A percentile compares a stretch with the other conserved stretches of the same genome.
Conservation (phyloP, 2,329 filamentous ascomycete genomes). For the Sphaceloma murrayae region DNA sequence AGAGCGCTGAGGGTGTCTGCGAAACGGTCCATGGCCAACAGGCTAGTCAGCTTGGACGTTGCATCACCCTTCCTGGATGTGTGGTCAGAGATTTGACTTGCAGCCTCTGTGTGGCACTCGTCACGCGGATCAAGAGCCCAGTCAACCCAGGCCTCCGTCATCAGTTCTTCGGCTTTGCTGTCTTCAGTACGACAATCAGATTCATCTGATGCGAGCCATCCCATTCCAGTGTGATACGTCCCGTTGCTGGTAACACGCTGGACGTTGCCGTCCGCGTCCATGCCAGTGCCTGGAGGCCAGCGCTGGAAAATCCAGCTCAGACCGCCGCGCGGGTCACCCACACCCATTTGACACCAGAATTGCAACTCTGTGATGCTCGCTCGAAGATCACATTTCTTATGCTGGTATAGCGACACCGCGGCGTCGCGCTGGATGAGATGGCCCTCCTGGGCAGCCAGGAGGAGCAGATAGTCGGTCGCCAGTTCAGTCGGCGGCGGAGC, state of each 20-base stretch:
- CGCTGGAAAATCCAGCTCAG: constrained; percentile 80
- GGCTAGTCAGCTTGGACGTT: constrained; percentile 21
- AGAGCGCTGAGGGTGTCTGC: constrained; percentile 54
- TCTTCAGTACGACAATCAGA: constrained; percentile 26
- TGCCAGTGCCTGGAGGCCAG: constrained; percentile 62
- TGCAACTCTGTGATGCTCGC: constrained; percentile 75
- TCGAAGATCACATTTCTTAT: constrained; percentile 63
- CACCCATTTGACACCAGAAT: constrained; percentile 94
- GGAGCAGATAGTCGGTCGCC: constrained; percentile 68
- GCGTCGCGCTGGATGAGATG: constrained; percentile 63
- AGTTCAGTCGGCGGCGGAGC: constrained; percentile 54
- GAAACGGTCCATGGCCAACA: constrained; percentile 47
- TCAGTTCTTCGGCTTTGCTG: constrained; percentile 51
- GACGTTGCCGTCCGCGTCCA: constrained; percentile 56
- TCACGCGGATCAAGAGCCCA: constrained; percentile 46
- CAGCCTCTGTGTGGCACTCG: constrained; percentile 20
- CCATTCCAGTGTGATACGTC: constrained; percentile 72
- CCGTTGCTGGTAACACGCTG: constrained; percentile 71
- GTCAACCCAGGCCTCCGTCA: constrained; percentile 55
- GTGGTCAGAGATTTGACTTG: not conserved
- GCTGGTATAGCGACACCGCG: constrained; percentile 59
- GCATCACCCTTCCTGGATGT: not conserved
- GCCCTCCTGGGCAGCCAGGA: constrained; percentile 80
- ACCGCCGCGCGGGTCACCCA: constrained; percentile 80
- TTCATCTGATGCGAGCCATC: constrained; percentile 46